Base-by-base conservation (phyloP, 176 grass and related monocot species). In the Avena eriantha region DNA sequence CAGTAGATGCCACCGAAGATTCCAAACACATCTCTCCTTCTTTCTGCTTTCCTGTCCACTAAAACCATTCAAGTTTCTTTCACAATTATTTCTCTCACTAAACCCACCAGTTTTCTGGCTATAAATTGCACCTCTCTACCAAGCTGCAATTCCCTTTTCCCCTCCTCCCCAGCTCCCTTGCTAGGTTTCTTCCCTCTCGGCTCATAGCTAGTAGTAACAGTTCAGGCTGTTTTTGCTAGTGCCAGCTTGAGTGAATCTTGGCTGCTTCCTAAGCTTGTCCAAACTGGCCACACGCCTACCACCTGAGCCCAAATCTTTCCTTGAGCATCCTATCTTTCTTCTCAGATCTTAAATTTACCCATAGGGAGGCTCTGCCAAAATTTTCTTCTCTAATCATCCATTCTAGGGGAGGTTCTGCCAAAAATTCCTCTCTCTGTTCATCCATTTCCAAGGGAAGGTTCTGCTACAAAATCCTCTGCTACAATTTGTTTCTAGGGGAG, bases 91-190 rank as follows among this genome's bases (percentile, higher is more conserved):
- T 75, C 7, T 5, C 54, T 54, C 63, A 2, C 56, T 76, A 11
- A 74, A 82, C 5, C 33, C 46, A 17, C 78, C 34, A 13, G 18
- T n/a, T 89, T 76, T 83, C 51, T 22, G 47, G 76, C 83, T 98
- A 98, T 96, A 98, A 98, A 98, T 93, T 69, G 8, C 66, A 76
- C 35, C 85, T 41, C 90, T 85, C 77, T 78, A 80, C 89, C 86
- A 89, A 7, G 86, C 86, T 53, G 57, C 92, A 98, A 92, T 93
- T 96, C 96, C 96, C 96, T 98, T 98, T 95, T 88, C 93, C 88
- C 90, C 86, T 82, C 80, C 84, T 88, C 73, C 86, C 48, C 76
- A 86, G 0, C 50, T 90, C 79, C 90, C 70, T 82, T 85, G 77
- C 74, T 90, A 90, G 80, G 86, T 80, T 95, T 75, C 22, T 51